Percentiles rank a stretch among this genome's conserved stretches.
Evolutionary conservation across 495 filamentous ascomycete species (phyloP).

Genomic region (Tetracladium marchalianum): DNA sequence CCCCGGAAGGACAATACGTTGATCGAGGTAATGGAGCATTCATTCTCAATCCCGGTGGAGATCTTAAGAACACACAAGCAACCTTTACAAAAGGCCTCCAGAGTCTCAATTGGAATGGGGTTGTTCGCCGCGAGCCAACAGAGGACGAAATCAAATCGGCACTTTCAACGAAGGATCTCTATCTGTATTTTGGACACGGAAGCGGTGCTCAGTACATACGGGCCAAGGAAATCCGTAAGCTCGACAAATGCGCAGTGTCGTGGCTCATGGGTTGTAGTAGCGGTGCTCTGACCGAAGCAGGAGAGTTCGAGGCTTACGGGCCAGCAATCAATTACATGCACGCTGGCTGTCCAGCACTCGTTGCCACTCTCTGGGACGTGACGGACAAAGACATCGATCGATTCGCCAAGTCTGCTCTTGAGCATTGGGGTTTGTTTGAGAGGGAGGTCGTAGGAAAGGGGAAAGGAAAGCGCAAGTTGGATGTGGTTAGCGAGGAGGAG

Average conservation of each 20-base stretch:
- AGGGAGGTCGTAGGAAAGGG: slow-evolving; percentile 17
- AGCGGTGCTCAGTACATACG: slow-evolving; percentile 92
- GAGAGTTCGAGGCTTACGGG: slow-evolving; percentile 82
- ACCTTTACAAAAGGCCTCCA: slow-evolving; percentile 55
- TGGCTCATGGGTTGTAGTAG: slow-evolving; percentile 91
- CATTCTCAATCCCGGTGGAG: slow-evolving; percentile 79
- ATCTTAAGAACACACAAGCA: slow-evolving; percentile 68
- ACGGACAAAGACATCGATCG: slow-evolving; percentile 95
- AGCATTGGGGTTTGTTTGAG: slow-evolving; percentile 72
- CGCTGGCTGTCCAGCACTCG: slow-evolving; percentile 70
- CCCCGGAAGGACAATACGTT: slow-evolving; percentile 40
- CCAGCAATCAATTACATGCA: slow-evolving; percentile 86
- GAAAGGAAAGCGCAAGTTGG: slow-evolving; percentile 18
- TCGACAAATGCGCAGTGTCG: slow-evolving; percentile 68
- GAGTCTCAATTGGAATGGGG: slow-evolving; percentile 51
- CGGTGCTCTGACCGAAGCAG: slow-evolving; percentile 65
- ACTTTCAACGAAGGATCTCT: slow-evolving; percentile 50
- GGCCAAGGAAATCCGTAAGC: slow-evolving; percentile 61
- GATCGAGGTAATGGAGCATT: slow-evolving; percentile 57
- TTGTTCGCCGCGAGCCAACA: slow-evolving; percentile 56
- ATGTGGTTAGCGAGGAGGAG: slow-evolving; percentile 8
- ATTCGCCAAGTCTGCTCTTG: slow-evolving; percentile 64
- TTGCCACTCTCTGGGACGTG: slow-evolving; percentile 94
- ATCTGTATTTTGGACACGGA: slow-evolving; percentile 94
- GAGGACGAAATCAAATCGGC: slow-evolving; percentile 64